Base-by-base conservation (phyloP, 768 basidiomycete genomes). In the Lyophyllum shimeji region DNA sequence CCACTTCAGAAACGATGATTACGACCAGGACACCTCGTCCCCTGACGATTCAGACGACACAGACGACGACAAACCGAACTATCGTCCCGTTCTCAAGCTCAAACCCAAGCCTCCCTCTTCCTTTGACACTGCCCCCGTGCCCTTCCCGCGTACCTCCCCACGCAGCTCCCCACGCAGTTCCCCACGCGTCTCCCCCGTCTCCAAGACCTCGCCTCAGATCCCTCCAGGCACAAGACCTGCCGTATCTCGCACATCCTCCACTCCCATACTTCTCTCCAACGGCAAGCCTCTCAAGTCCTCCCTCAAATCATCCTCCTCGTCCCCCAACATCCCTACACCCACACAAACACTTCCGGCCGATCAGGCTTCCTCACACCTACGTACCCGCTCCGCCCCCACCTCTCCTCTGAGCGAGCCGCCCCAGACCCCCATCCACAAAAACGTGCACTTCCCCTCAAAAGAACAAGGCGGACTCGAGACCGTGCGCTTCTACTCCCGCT, bases 221-320 rank as follows among this genome's bases (percentile, higher is more conserved):
- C 15, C 34, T 11, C 34, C 34, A 37, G 3, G 29, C 5, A 29
- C 34, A 17, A 37, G 74, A 58, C 55, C 76, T 65, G 42, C 63
- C 62, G 44, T 79, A 66, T 57, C 69, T 53, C 63, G 78, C 60
- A 69, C 79, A 51, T 27, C 74, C 58, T 61, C 78, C 54, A 48
- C 71, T 58, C 62, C 77, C 13, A 76, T 86, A 51, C 68, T 85
- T 21, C 80, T 86, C 31, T 74, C 82, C 18, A 93, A 87, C 55
- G 93, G 94, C 43, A 92, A 92, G 66, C 89, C 93, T 3, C 86
- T 97, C 71, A 93, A 93, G 65, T 81, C 89, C 0, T 89, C 91
- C 1, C 82, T 97, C 63, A 97, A 96, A 68, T 73, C 72, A 5
- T 81, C 80, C 31, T 74, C 75, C 7, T 82, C 82, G 11, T 68